phyloP scores from a whole-genome alignment of 805 yeast genomes.

The Ascoidea asiatica region DNA sequence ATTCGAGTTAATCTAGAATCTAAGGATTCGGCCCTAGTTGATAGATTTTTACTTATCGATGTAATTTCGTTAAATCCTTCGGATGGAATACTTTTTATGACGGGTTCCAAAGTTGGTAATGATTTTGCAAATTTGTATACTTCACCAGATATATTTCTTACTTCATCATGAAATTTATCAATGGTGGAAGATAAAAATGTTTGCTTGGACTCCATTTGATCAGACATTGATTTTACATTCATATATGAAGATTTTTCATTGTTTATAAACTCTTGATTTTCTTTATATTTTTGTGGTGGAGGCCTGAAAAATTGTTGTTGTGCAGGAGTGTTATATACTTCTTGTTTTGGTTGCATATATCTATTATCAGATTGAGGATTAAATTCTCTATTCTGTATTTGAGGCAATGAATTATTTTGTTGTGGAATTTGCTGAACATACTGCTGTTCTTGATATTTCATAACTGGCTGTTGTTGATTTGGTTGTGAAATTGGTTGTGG shows the following conservation, averaged over 20 bases:
- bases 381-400: too few species aligned
- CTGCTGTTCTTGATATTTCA: constrained; percentile 2
- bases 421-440: too few species aligned
- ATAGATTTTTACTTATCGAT: background rate
- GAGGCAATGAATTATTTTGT: too few species aligned
- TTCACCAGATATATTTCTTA: constrained; percentile 13
- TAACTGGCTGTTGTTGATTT: background rate
- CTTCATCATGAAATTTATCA: constrained; percentile 3
- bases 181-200: background rate
- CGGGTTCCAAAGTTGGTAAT: constrained; percentile 15
- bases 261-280: background rate
- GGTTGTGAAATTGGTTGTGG: constrained; percentile 4
- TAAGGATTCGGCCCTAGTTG: background rate
- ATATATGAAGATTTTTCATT: background rate
- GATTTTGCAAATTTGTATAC: constrained; percentile 14
- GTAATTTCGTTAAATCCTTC: constrained; percentile 1
- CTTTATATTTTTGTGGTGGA: background rate
- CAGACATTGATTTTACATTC: background rate
- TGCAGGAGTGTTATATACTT: background rate
- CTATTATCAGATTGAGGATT: background rate
- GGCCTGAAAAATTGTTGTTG: background rate
- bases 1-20: background rate
- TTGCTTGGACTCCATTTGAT: background rate
- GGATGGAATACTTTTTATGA: constrained; percentile 1
- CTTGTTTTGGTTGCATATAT: background rate